Base-by-base conservation (phyloP, 202 grass and related monocot species). In the Panicum hallii region DNA sequence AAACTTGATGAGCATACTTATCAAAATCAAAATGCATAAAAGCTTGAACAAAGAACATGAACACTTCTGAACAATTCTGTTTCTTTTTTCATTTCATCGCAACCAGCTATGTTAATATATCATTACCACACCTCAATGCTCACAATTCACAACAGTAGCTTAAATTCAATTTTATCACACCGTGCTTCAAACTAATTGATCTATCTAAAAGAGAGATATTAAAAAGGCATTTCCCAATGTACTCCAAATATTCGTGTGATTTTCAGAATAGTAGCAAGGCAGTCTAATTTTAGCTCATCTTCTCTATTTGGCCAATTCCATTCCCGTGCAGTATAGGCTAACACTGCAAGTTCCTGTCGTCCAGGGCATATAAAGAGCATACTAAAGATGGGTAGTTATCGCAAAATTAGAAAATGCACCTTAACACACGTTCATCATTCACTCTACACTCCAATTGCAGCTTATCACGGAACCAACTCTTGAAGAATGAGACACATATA, bases 11-110 rank as follows among this genome's bases (percentile, higher is more conserved):
- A 74, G 5, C 7, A 55, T 13, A 41, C 7, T 41, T 68, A 13
- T 80, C 32, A 56, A 69, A 81, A 79, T 43, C 9, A 58, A 58
- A 83, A 45, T 73, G 57, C 41, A 73, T 44, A 55, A 78, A 78
- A 32, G 26, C 3, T 67, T 20, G 20, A 75, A 75, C 5, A 15
- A 49, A 57, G 19, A 72, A 58, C 34, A 44, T 3, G 7, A 16
- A 4, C 9, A 73, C 14, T 28, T 34, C 7, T 36, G 4, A 55
- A 66, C 46, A 44, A 55, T 45, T 76, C 8, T 67, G 22, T 60
- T 65, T 67, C 50, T 60, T 61, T 52, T 49, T 78, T 15, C 13
- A 70, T 41, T 23, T 54, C 26, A n/a, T 19, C 52, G 45, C 48
- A 47, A 28, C 47, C 52, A 78, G 20, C 12, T 47, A 58, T 36